phyloP scores from a whole-genome alignment of 2,329 filamentous ascomycete species.

The Calonectria pseudoreteaudii region DNA sequence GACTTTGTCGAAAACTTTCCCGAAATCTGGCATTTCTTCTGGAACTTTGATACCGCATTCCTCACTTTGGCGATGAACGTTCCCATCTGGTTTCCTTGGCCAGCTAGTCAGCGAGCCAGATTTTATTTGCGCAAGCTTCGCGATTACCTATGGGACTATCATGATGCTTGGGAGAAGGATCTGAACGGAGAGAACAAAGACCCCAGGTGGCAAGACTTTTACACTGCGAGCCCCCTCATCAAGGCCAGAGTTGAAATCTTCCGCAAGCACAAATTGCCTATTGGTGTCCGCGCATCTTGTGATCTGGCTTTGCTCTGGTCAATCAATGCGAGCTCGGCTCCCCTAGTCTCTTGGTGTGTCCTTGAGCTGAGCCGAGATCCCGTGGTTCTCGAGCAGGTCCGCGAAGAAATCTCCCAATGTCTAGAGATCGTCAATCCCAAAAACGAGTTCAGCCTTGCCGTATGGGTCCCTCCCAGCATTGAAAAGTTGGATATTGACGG shows the following conservation, averaged over 20 bases:
- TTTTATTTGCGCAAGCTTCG: constrained; percentile 45
- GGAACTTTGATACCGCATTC: constrained; percentile 52
- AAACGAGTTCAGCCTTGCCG: constrained; percentile 50
- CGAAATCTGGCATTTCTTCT: constrained; percentile 52
- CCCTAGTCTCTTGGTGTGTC: constrained; percentile 55
- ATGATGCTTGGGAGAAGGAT: constrained; percentile 50
- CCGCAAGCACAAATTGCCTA: constrained; percentile 44
- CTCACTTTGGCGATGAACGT: constrained; percentile 45
- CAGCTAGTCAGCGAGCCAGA: constrained; percentile 47
- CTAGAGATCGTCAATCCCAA: constrained; percentile 47
- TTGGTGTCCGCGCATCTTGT: constrained; percentile 47
- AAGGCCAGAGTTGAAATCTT: constrained; percentile 46
- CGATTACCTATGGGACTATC: constrained; percentile 47
- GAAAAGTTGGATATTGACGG: constrained; percentile 51
- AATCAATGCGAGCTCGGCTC: constrained; percentile 53
- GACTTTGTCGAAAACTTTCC: constrained; percentile 56
- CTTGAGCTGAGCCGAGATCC: constrained; percentile 54
- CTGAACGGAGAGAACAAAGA: constrained; percentile 47
- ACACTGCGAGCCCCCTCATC: constrained; percentile 50
- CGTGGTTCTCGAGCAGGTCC: constrained; percentile 52
- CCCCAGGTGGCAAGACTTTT: constrained; percentile 51
- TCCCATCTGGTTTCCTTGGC: constrained; percentile 49
- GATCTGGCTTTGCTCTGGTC: constrained; percentile 53
- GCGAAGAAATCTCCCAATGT: constrained; percentile 51
- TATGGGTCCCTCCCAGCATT: constrained; percentile 50